A percentile compares a stretch with the other conserved stretches of the same genome.
phyloP scores from a whole-genome alignment of 345 rosid genomes.

The Pelargonium nanum region DNA sequence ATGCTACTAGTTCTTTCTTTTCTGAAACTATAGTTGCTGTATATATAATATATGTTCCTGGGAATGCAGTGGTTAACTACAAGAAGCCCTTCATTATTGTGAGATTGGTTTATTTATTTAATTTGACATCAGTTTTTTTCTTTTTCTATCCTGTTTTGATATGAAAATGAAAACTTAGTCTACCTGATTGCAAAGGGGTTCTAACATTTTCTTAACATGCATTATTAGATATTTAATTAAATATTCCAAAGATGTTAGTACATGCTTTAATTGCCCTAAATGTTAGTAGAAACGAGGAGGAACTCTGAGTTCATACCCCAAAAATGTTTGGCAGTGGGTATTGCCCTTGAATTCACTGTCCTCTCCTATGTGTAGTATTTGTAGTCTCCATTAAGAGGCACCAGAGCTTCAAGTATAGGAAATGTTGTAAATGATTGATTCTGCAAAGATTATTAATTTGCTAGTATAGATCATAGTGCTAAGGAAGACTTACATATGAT shows the following conservation, averaged over 20 bases:
- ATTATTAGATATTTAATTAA: background rate
- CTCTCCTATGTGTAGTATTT: background rate
- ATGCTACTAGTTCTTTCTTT: background rate
- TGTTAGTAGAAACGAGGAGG: too few relatives aligned
- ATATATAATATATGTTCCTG: background rate
- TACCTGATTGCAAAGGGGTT: background rate
- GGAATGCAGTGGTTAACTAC: too few relatives aligned
- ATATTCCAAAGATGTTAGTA: background rate
- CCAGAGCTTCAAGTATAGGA: background rate
- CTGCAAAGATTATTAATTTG: background rate
- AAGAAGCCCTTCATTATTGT: background rate
- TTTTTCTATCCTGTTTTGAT: background rate
- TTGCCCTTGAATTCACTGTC: background rate
- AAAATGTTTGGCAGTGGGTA: background rate
- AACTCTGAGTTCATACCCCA: background rate
- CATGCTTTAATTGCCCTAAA: background rate
- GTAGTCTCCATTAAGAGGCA: background rate
- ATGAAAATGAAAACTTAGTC: background rate
- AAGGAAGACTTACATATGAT: background rate
- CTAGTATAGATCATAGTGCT: background rate
- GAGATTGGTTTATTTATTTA: background rate
- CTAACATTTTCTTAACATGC: background rate
- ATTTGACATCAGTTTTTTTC: background rate
- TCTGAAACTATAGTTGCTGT: background rate
- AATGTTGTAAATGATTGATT: background rate